Evolutionary conservation across 1,139 yeast genomes (phyloP), one percentile per base, ranked within the genome.

Genomic region (Taiozyma sp.): DNA sequence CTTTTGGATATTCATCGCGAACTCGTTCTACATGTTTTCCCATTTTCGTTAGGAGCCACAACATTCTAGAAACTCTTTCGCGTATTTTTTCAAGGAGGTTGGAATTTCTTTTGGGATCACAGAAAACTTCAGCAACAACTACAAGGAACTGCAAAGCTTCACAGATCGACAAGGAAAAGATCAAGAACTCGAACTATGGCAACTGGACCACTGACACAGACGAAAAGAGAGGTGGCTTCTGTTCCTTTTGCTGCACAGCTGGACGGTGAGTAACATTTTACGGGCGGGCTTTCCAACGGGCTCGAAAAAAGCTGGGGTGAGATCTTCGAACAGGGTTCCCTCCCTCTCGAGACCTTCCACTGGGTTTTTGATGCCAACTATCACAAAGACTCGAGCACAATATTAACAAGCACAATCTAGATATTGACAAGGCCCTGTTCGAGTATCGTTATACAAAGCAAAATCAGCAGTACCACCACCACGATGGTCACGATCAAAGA

Each of bases 361-460:
- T 24, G 27, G 27, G 27, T 24, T 24, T 24, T 24, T 24, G 27
- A 24, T 24, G 27, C 27, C 27, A 24, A 24, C 27, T 24, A 24
- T 8, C 27, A 2, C 19, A 24, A 24, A 24, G 27, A 24, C 27
- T 24, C 27, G 7, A 30, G 2, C 22, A 5, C 4, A 13, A 8
- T n/a, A 9, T n/a, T 32, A n/a, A 38, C 41, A 12, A 10, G 27
- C 27, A 8, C n/a, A 24, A 28, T 12, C 2, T 34, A 61, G 65
- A 55, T 16, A 53, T 62, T 34, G 63, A 62, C 42, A 59, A 51
- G 50, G 65, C 62, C n/a, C 49, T 62, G 41, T 60, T 60, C 41
- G 64, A 62, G 43, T 54, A 54, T 46, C 61, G 61, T 36, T 57
- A 59, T 47, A 58, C 55, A 49, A 57, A 54, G 50, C 64, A 60